Evolutionary conservation across 2,329 filamentous ascomycete genomes (phyloP), one percentile per base, ranked within the genome.

Genomic region (Colletotrichum cuscutae): DNA sequence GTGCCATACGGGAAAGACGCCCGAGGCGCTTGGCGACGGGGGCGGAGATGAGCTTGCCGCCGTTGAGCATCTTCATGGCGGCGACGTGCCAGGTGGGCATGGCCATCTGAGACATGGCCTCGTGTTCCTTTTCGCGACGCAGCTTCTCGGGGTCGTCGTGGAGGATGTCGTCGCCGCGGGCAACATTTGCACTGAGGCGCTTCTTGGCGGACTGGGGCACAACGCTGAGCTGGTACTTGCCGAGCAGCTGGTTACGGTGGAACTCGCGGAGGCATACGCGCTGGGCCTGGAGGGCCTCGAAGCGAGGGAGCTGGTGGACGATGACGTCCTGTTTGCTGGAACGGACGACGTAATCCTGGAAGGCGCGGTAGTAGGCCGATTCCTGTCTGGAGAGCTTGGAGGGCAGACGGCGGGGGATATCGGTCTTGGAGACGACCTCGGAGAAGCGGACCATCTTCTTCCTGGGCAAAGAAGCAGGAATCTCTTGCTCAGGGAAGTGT

Each of bases 331-430:
- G 85, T 65, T 87, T 86, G 69, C 90, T 90, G 15, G 90, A 90
- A 37, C 90, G 89, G 71, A 93, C 88, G 58, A 92, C 85, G 76
- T 94, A 89, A 79, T 93, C 91, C 76, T 95, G 91, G 81, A 98
- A 98, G 11, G 95, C 95, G 74, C 94, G 92, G 84, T 95, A 96
- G 82, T 98, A 98, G 5, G 95, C 93, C 4, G 93, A 92, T 78
- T 97, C 94, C 79, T 89, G 86, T 70, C 86, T 86, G 28, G 81
- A 70, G 35, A 91, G 82, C 82, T 87, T 84, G 68, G 88, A 83
- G 11, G 89, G 89, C 22, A 91, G 82, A 46, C 82, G 82, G 77
- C 86, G 86, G 28, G 88, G 87, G 54, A 86, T 81, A 49, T 85
- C 83, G 72, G 80, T 84, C 76, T 81, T 82, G 53, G 82, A 83